Evolutionary conservation across 2,329 filamentous ascomycete genomes (phyloP), one percentile per base, ranked within the genome.

Genomic region (Phyllosticta citriasiana): DNA sequence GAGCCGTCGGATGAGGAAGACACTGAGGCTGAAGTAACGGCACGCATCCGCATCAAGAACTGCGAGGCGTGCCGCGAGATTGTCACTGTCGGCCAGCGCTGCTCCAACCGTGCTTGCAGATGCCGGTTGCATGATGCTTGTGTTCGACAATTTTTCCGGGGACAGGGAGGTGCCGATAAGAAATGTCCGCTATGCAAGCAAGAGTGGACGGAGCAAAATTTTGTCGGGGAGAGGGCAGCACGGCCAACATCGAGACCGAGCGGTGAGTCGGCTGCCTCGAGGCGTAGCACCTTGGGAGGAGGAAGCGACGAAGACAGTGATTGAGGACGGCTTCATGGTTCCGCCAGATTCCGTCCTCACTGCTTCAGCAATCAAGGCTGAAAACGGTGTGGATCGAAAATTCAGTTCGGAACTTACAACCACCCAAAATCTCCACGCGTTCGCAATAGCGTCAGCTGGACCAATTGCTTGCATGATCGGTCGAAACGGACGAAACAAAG

Each of bases 21-120:
- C 1, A 73, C 70, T 0, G 62, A 63, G 10, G 66, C 64, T 9
- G 61, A 55, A 47, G 57, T 14, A 7, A 30, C 19, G 64, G 66
- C 60, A 85, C 82, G 79, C 82, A 64, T 90, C 70, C 84, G 85
- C 64, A 88, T 99, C 71, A 96, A 94, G 76, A 84, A 86, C 64
- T 99, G 94, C 72, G 84, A 88, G 69, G 91, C 89, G 0, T 99
- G 94, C 74, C 88, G 85, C 72, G 91, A 96, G 65, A 88, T 97
- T 64, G 84, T 97, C 51, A 99, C 93, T 0, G 78, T 88, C 65
- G 64, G 64, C 26, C 64, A 65, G 30, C 64, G 64, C 52, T 65
- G 64, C 55, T 59, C 64, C 6, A 63, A 64, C 33, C 57, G 54
- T 25, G 47, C 26, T 19, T 65, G 64, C 53, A 24, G 22, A 16